Conservation (phyloP, 495 filamentous ascomycete species). For the Daldinia decipiens region DNA sequence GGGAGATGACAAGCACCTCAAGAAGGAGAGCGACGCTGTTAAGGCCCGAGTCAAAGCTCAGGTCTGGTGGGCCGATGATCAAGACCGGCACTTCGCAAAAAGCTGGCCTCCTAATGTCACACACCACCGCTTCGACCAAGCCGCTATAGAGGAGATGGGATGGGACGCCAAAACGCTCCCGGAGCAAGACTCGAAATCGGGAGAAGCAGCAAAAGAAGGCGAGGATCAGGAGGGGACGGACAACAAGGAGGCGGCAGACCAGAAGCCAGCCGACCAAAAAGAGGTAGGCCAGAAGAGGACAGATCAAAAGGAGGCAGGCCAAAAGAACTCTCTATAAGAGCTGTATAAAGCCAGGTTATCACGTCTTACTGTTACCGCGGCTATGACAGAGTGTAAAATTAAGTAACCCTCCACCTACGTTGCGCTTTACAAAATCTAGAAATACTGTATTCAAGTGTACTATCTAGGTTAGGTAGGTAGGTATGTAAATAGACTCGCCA, state of each 20-base stretch:
- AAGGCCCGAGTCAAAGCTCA: constrained; percentile 53
- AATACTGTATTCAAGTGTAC: constrained; percentile 36
- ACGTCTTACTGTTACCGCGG: constrained; percentile 6
- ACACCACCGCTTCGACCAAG: constrained; percentile 55
- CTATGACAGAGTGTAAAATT: constrained; percentile 25
- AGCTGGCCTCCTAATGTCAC: constrained; percentile 75
- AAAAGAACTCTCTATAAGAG: background rate
- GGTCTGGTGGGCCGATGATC: constrained; percentile 75
- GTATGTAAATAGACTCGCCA: constrained; percentile 28
- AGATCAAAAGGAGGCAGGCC: background rate
- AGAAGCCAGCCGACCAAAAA: background rate
- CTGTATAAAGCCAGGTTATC: background rate
- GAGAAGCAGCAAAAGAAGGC: constrained; percentile 1
- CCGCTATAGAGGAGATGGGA: background rate
- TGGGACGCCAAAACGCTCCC: background rate
- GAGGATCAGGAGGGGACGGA: background rate
- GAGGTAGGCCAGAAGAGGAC: background rate
- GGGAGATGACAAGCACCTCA: constrained; percentile 46
- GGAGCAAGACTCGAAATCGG: background rate
- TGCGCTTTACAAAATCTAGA: constrained; percentile 15
- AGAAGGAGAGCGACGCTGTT: constrained; percentile 48
- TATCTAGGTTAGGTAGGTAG: constrained; percentile 23
- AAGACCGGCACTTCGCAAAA: constrained; percentile 72
- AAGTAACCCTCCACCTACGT: constrained; percentile 18
- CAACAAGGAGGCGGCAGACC: background rate